phyloP scores from a whole-genome alignment of 2,329 filamentous ascomycete species.

The Neofusicoccum ribis region DNA sequence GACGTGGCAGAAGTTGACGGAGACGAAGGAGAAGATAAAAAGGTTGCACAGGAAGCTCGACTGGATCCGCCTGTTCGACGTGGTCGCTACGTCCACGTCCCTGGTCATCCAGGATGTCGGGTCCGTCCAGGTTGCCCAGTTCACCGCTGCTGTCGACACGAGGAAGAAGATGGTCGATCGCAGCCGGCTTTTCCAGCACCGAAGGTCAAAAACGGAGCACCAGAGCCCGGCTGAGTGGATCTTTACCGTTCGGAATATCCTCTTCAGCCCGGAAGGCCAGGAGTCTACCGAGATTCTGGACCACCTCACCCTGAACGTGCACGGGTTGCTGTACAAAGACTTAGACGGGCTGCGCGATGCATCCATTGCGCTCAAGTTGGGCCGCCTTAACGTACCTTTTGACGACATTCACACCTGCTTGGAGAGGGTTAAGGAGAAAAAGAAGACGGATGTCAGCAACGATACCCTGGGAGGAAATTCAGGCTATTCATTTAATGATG shows the following conservation, averaged over 20 bases:
- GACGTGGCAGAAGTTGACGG: slow-evolving; percentile 78
- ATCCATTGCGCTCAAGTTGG: slow-evolving; percentile 85
- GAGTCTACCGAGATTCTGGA: slow-evolving; percentile 89
- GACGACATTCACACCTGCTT: slow-evolving; percentile 75
- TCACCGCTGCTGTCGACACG: slow-evolving; percentile 87
- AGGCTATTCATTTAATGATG: slow-evolving; percentile 67
- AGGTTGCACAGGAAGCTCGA: slow-evolving; percentile 80
- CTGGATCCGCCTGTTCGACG: slow-evolving; percentile 86
- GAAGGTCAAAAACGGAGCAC: slow-evolving; percentile 53
- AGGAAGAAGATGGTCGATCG: slow-evolving; percentile 87
- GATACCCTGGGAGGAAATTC: slow-evolving; percentile 34
- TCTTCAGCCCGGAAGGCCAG: slow-evolving; percentile 82
- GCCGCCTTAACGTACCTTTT: slow-evolving; percentile 84
- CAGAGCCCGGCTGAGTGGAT: slow-evolving; percentile 90
- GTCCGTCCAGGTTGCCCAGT: slow-evolving; percentile 77
- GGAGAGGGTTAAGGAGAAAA: slow-evolving; percentile 54
- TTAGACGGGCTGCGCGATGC: slow-evolving; percentile 87
- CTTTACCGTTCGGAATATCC: slow-evolving; percentile 76
- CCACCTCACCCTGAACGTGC: slow-evolving; percentile 82
- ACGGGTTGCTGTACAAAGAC: slow-evolving; percentile 84
- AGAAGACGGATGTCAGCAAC: slow-evolving; percentile 27
- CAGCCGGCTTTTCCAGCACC: slow-evolving; percentile 81
- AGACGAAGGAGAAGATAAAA: slow-evolving; percentile 82
- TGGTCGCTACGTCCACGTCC: slow-evolving; percentile 79
- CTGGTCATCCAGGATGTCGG: slow-evolving; percentile 79